phyloP scores from a whole-genome alignment of 2,329 filamentous ascomycete genomes.

The Neophaeococcomyces aloes region DNA sequence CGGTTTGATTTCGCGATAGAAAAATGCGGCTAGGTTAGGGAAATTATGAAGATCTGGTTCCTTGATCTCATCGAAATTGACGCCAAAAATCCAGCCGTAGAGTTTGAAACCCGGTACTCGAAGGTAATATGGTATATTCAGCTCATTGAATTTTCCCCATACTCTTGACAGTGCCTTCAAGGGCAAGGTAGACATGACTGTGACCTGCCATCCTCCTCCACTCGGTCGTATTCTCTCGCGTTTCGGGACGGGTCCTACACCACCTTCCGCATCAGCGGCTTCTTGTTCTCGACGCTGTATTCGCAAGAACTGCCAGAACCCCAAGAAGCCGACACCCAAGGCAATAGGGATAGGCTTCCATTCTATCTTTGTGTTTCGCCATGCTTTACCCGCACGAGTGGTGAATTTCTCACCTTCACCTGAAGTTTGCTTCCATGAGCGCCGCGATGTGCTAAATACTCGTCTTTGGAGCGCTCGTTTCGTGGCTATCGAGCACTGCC shows the following conservation, averaged over 20 bases:
- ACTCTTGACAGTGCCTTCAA: slow-evolving; percentile 80
- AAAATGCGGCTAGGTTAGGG: slow-evolving; percentile 90
- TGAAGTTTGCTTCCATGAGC: slow-evolving; percentile 30
- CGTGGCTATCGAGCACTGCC: background rate
- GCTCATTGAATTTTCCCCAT: slow-evolving; percentile 86
- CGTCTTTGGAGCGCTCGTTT: slow-evolving; percentile 12
- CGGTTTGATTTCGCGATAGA: slow-evolving; percentile 89
- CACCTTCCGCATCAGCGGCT: slow-evolving; percentile 29
- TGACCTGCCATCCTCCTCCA: slow-evolving; percentile 76
- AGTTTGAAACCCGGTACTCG: slow-evolving; percentile 84
- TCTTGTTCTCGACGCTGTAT: slow-evolving; percentile 44
- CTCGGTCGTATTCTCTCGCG: slow-evolving; percentile 62
- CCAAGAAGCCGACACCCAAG: slow-evolving; percentile 74
- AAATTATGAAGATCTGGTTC: slow-evolving; percentile 83
- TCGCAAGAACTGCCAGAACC: slow-evolving; percentile 73
- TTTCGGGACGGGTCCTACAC: slow-evolving; percentile 36
- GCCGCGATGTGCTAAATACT: slow-evolving; percentile 31
- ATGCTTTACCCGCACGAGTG: slow-evolving; percentile 47
- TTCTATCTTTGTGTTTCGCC: slow-evolving; percentile 57
- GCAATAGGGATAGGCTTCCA: slow-evolving; percentile 89
- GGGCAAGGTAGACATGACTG: slow-evolving; percentile 85
- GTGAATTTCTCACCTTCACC: slow-evolving; percentile 45
- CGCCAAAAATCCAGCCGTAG: slow-evolving; percentile 85
- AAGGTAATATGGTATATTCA: slow-evolving; percentile 77
- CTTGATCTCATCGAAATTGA: slow-evolving; percentile 74